These are phyloP conservation scores for Candida labiduridarum DNA, from an alignment of 1,139 yeast species.

Conservation along the genomic window DNA sequence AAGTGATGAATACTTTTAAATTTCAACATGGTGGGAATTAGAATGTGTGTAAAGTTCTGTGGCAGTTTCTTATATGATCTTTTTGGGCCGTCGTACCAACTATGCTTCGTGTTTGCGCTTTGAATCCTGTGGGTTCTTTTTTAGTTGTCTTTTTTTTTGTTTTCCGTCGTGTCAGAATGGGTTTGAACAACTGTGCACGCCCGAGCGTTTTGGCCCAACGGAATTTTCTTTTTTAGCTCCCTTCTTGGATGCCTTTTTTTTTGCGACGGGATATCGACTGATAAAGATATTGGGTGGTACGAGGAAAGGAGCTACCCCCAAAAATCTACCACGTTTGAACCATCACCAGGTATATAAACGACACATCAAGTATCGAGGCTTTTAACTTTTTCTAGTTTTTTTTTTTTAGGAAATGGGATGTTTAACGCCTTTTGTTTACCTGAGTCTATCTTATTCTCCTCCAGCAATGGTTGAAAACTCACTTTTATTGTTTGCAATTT, in stretches of 20 bases:
- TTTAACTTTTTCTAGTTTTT: background rate
- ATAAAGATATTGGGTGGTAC: background rate
- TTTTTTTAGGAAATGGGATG: background rate
- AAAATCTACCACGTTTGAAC: no score
- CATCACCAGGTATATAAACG: no score
- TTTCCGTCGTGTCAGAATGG: background rate
- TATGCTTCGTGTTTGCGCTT: background rate
- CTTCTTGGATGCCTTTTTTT: background rate
- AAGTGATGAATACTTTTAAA: slow-evolving; percentile 23
- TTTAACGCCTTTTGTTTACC: background rate
- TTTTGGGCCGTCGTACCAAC: background rate
- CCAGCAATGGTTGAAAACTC: slow-evolving; percentile 1
- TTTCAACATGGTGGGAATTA: slow-evolving; percentile 8
- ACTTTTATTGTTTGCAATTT: slow-evolving; percentile 1
- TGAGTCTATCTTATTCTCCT: background rate
- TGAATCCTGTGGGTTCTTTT: background rate
- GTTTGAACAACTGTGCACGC: background rate
- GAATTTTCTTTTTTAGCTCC: background rate
- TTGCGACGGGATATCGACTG: background rate
- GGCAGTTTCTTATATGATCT: background rate
- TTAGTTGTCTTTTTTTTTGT: background rate
- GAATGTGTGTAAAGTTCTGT: background rate
- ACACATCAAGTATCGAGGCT: background rate
- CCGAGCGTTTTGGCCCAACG: background rate
- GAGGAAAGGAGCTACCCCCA: background rate